Evolutionary conservation across 768 basidiomycete species (phyloP).

Genomic region (Lactarius vividus): DNA sequence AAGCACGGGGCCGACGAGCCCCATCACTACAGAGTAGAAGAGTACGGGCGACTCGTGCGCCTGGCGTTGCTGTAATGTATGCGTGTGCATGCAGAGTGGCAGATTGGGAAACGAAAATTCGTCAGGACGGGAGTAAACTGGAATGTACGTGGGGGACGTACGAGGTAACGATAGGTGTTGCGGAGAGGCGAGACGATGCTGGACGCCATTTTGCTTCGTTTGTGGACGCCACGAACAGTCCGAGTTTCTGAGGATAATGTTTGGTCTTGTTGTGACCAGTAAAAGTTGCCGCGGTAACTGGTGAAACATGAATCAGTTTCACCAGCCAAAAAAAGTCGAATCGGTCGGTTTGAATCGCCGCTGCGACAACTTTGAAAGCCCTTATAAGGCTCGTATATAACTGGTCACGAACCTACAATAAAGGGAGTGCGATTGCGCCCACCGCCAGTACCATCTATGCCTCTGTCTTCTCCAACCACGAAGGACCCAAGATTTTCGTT

Average conservation of each 20-base stretch:
- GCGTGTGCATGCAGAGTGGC: background rate
- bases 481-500: no score
- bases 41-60: conserved; percentile 90
- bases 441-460: no score
- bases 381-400: no score
- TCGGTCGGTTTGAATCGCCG: no score
- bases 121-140: background rate
- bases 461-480: no score
- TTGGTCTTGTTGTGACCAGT: conserved; percentile 1
- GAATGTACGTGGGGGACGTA: conserved; percentile 18
- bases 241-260: background rate
- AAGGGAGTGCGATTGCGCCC: no score
- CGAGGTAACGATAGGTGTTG: conserved; percentile 46
- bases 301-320: no score
- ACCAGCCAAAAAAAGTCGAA: no score
- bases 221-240: background rate
- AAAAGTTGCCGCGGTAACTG: no score
- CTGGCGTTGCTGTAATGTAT: conserved; percentile 66
- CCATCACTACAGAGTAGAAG: conserved; percentile 81
- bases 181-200: conserved; percentile 45
- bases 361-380: no score
- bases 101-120: background rate
- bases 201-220: conserved; percentile 42
- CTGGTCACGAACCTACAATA: no score
- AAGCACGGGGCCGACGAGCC: conserved; percentile 70